Base-by-base conservation (phyloP, 768 basidiomycete species). In the Butyriboletus loyo region DNA sequence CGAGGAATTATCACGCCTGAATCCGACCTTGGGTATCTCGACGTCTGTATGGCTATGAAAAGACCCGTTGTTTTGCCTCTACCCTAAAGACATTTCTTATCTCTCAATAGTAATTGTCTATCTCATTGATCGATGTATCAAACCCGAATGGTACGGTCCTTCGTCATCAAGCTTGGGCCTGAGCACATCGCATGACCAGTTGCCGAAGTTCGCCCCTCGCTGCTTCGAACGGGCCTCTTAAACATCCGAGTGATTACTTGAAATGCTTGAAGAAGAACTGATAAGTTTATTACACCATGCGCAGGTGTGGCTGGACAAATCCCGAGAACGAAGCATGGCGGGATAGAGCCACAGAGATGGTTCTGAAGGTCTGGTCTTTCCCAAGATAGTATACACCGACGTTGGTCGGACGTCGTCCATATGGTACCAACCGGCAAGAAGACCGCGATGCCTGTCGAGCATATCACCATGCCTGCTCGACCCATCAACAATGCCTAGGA, bases 1-100 rank as follows among this genome's bases (percentile, higher is more conserved):
- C 71, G 71, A 24, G 76, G 75, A 15, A 43, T 60, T 7, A 54
- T 62, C 36, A 61, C 57, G 1, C 60, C 65, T 5, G 59, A 65
- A 46, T 62, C 62, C 17, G 66, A 67, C 14, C 37, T 52, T 4
- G 52, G 25, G 5, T 70, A 60, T 44, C 54, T 63, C 1, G 66
- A 61, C 10, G 21, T 70, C 22, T 70, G 66, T 30, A 50, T 58
- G 60, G 53, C 57, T 4, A 53, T 68, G 48, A 60, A 51, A 22
- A 52, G 47, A 31, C 54, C 61, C 1, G 36, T 28, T 25, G 34
- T 61, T 22, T 49, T 68, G 17, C 66, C 65, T 32, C 40, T 57
- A 21, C 65, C 65, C 13, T 65, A 44, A 60, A 32, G 19, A 14
- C 5, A 13, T 11, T 3, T 15, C 10, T 22, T 52, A 19, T 32